Evolutionary conservation across 1,284 basidiomycete genomes (phyloP).

Genomic region (Gastroboletus turbinatus): DNA sequence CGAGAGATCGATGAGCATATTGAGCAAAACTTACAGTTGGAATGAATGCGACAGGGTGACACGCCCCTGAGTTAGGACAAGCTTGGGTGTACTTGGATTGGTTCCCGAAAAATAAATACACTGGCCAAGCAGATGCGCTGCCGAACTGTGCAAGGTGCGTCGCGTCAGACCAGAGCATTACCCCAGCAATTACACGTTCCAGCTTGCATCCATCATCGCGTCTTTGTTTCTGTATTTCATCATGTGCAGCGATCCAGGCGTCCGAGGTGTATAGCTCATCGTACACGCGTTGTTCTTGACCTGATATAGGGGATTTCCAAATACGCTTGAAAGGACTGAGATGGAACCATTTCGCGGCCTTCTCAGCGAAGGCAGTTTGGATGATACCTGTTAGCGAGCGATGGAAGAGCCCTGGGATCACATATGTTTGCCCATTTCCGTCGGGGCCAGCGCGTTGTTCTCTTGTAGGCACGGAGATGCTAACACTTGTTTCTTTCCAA

Average conservation of each 20-base stretch:
- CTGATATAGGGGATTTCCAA: slow-evolving; percentile 1
- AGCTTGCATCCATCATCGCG: background rate
- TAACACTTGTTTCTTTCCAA: background rate
- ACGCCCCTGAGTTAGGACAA: too few relatives aligned
- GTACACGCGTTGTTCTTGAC: slow-evolving; percentile 6
- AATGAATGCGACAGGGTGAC: too few relatives aligned
- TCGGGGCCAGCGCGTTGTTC: background rate
- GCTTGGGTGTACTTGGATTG: too few relatives aligned
- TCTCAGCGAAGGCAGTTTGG: background rate
- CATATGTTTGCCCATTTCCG: slow-evolving; percentile 5
- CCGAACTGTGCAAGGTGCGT: background rate
- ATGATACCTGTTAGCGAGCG: background rate
- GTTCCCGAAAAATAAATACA: too few relatives aligned
- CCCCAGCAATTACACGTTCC: background rate
- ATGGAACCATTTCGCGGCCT: slow-evolving; percentile 7
- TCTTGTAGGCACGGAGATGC: slow-evolving; percentile 9
- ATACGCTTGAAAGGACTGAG: slow-evolving; percentile 11
- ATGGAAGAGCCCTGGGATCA: slow-evolving; percentile 2
- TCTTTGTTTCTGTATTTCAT: slow-evolving; percentile 20
- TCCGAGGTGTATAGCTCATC: slow-evolving; percentile 17
- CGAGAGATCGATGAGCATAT: too few relatives aligned
- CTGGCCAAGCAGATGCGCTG: background rate
- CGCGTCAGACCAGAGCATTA: background rate
- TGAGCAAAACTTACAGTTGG: too few relatives aligned
- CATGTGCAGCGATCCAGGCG: slow-evolving; percentile 16